Base-by-base conservation (phyloP, 768 basidiomycete species). In the Daedalea quercina region DNA sequence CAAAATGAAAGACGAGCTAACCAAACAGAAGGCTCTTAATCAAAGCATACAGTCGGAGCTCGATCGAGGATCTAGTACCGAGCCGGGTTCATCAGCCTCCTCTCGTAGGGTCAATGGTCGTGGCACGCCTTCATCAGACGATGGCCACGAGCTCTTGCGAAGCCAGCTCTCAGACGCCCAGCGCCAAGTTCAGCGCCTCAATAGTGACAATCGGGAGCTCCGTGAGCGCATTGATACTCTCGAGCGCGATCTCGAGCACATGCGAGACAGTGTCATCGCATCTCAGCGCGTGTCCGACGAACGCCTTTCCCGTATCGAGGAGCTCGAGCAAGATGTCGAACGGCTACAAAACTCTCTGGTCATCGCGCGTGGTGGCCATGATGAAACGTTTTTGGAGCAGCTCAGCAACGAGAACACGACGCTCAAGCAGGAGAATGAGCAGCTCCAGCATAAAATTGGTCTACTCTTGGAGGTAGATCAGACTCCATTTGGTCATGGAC, bases 1-100 rank as follows among this genome's bases (percentile, higher is more conserved):
- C 59, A 83, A 87, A 60, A 91, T 97, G 86, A 90, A 93, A 69
- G 95, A 94, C 52, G 96, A 98, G 64, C 72, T 97, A 53, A 87
- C 80, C 58, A 94, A 89, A 71, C 90, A 95, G 70, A 97, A 96
- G 72, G 76, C 76, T 44, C 69, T 84, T 43, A 94, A 93, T 63
- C 74, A 83, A 42, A 74, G 77, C 52, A 81, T 98, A 24, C 92
- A 97, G 65, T 69, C 78, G n/a, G 91, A 97, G 60, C 75, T 95
- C 20, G 92, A 95, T 53, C 84, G 85, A n/a, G 80, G 80, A 44
- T 76, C 83, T 6, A 75, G 79, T 45, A 66, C 68, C 9, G 81
- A 79, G 53, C 72, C 75, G 19, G 77, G 75, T 24, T 40, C 37
- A 19, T 40, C 37, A 6, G 15, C 15, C 37, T 40, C 37, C 15